Conservation (phyloP, 768 basidiomycete species). For the Suillus hirtellus region DNA sequence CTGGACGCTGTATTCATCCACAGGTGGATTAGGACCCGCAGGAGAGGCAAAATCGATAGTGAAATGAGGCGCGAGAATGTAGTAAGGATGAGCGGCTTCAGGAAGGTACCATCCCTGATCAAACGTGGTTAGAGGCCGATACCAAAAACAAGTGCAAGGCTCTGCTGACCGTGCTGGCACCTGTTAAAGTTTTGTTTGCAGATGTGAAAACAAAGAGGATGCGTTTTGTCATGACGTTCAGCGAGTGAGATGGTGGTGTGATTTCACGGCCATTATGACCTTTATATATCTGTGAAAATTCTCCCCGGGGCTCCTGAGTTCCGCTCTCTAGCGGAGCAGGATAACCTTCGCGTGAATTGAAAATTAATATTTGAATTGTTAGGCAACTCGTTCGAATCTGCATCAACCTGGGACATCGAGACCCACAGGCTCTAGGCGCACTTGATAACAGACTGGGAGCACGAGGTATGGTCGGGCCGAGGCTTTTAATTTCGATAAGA, state of each 20-base stretch:
- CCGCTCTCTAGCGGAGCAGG: background rate
- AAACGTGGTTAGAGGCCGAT: constrained; percentile 3
- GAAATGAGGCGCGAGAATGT: constrained; percentile 49
- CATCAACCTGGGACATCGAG: background rate
- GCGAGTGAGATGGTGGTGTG: constrained; percentile 8
- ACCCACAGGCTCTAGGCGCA: background rate
- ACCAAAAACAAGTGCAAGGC: background rate
- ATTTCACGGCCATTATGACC: background rate
- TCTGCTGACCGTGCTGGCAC: constrained; percentile 46
- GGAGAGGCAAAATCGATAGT: constrained; percentile 63
- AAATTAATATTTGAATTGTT: background rate
- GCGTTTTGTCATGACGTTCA: constrained; percentile 7
- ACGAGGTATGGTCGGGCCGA: background rate
- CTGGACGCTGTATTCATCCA: constrained; percentile 59
- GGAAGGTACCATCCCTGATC: constrained; percentile 77
- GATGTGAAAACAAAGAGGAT: constrained; percentile 80
- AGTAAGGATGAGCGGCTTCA: constrained; percentile 76
- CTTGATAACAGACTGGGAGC: background rate
- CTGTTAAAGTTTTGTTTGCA: constrained; percentile 54
- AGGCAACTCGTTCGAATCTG: background rate
- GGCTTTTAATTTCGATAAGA: constrained; percentile 1
- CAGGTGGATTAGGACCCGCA: constrained; percentile 65
- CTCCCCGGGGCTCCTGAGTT: background rate
- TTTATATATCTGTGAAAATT: constrained; percentile 5
- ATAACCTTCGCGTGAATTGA: background rate